Base-by-base conservation (phyloP, 2,329 filamentous ascomycete species). In the Alternaria gaisen region DNA sequence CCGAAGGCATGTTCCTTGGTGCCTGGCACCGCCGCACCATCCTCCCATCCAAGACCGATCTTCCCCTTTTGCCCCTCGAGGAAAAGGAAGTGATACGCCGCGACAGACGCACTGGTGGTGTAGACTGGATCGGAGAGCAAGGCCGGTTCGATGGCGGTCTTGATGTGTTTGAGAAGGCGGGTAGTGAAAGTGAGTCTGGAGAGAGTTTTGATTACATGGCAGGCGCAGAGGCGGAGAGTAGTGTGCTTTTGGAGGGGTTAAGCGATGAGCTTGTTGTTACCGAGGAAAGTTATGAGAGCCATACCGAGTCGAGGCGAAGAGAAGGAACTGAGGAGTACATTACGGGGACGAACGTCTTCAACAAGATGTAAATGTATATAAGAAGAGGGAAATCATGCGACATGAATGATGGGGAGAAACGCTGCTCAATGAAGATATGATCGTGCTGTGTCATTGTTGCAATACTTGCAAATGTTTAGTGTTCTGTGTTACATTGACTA, bases 1-100 rank as follows among this genome's bases (percentile, higher is more conserved):
- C 91, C 0, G 88, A 93, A 62, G 93, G 93, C 58, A 90, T 97
- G 86, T 97, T 97, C 79, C 84, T 94, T 14, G 94, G 94, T 2
- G 89, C 93, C 50, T 99, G 94, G 94, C 93, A 97, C 79, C 85
- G 91, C 28, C 85, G 90, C 53, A 77, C 73, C 1, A 66, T 81
- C n/a, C 67, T 79, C 2, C 77, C 77, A 0, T 56, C 72, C 4
- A 71, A 69, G 32, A 60, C 64, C 2, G 70, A 77, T 24, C 47
- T 74, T 8, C 72, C 76, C 9, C 42, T 72, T 0, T 72, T 79
- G 22, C 68, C 80, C 2, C 68, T 78, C 5, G 78, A 83, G 60
- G 82, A 83, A 57, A 80, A 82, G 26, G 76, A 82, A 56, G 69
- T 83, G 2, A 79, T 80, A 59, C 66, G 72, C 41, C 68, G 73